These are phyloP conservation scores for Kurtzmaniella natalensis DNA, from an alignment of 1,139 yeast species.

Conservation along the genomic window DNA sequence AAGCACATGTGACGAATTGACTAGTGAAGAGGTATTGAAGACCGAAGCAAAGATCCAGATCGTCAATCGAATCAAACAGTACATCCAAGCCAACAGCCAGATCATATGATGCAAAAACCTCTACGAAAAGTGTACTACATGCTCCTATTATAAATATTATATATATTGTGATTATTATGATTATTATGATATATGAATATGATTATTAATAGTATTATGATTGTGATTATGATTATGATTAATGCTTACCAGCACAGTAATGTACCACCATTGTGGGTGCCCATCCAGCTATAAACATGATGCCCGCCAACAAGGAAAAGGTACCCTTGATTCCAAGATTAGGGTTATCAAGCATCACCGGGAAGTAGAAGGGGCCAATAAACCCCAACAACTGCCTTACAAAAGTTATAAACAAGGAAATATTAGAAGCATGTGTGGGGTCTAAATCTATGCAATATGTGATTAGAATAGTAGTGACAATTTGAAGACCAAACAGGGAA, in stretches of 20 bases:
- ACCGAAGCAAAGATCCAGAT: slow-evolving; percentile 4
- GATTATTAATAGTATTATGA: not conserved
- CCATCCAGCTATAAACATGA: slow-evolving; percentile 11
- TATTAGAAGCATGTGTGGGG: slow-evolving; percentile 12
- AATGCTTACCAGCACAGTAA: not conserved
- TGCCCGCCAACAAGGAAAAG: slow-evolving; percentile 15
- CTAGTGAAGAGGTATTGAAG: slow-evolving; percentile 6
- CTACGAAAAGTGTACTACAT: not conserved
- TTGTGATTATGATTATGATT: not conserved
- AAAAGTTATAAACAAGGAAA: slow-evolving; percentile 16
- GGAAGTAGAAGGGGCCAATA: slow-evolving; percentile 19
- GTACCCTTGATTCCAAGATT: slow-evolving; percentile 13
- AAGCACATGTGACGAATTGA: slow-evolving; percentile 6
- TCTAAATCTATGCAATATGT: slow-evolving; percentile 15
- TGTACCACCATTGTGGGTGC: slow-evolving; percentile 10
- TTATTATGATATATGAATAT: too few relatives aligned
- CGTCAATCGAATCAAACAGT: slow-evolving; percentile 1
- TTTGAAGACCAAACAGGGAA: slow-evolving; percentile 16
- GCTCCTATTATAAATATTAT: not conserved
- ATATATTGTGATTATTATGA: too few relatives aligned
- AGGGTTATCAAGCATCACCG: slow-evolving; percentile 14
- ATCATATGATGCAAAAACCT: not conserved
- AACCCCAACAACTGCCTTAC: slow-evolving; percentile 16
- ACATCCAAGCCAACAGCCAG: too few relatives aligned
- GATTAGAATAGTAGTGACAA: slow-evolving; percentile 16